Conservation (phyloP, 495 filamentous ascomycete species). For the Melanomma pulvis-pyrius region DNA sequence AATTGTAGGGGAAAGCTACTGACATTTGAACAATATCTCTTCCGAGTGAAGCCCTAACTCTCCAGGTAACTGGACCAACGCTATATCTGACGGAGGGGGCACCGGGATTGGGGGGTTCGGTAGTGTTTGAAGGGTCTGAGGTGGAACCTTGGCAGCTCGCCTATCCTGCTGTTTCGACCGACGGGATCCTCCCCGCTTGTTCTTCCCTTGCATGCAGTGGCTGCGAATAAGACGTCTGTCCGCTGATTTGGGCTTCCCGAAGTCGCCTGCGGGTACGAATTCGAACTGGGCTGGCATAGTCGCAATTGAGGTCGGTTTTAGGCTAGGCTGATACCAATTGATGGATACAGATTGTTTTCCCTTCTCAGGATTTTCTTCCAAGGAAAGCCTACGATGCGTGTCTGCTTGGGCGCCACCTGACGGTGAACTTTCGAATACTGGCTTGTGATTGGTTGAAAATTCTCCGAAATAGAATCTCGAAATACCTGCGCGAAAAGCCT, state of each 20-base stretch:
- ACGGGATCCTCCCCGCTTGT: conserved; percentile 7
- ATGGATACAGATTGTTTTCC: background rate
- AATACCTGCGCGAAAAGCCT: background rate
- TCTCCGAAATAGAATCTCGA: background rate
- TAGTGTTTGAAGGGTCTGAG: background rate
- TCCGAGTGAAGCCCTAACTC: background rate
- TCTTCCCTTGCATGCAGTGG: conserved; percentile 23
- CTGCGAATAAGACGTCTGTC: conserved; percentile 3
- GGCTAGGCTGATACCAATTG: too few species aligned
- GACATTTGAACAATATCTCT: conserved; percentile 6
- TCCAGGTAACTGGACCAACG: background rate
- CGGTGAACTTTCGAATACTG: background rate
- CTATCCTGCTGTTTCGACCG: background rate
- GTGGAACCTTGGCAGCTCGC: background rate
- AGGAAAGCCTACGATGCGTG: too few species aligned
- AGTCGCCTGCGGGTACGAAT: background rate
- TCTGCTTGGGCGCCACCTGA: background rate
- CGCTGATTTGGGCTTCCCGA: background rate
- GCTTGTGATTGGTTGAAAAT: background rate
- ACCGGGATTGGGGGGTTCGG: too few species aligned
- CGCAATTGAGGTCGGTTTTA: too few species aligned
- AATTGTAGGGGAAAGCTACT: background rate
- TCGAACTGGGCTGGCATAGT: conserved; percentile 8
- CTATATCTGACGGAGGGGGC: background rate
- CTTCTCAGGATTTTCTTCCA: too few species aligned